Evolutionary conservation across 139 green algal species (phyloP).

Genomic region (Coelastrella sp.): DNA sequence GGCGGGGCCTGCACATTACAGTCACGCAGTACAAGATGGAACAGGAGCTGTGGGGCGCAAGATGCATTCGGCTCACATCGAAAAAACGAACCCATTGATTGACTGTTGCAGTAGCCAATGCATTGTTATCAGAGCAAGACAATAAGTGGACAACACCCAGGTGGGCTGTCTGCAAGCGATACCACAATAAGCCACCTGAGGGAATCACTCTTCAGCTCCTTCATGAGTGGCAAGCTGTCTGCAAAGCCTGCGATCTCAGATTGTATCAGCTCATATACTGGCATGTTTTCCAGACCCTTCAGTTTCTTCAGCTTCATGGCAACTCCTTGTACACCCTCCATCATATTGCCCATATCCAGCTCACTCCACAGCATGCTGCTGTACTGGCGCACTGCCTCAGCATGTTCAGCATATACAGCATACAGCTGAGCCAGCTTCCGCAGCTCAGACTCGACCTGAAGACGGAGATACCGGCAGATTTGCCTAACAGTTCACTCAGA

Average conservation of each 20-base stretch:
- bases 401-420: slow-evolving; percentile 79
- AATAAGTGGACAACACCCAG: background rate
- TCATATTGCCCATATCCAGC: slow-evolving; percentile 83
- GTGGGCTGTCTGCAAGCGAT: background rate
- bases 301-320: slow-evolving; percentile 65
- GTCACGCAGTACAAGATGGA: background rate
- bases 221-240: slow-evolving; percentile 87
- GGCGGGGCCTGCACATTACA: slow-evolving; percentile 62
- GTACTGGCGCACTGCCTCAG: slow-evolving; percentile 69
- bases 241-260: slow-evolving; percentile 82
- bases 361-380: slow-evolving; percentile 82
- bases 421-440: slow-evolving; percentile 81
- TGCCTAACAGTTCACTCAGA: background rate
- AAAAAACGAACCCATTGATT: background rate
- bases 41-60: background rate
- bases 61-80: no score
- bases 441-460: slow-evolving; percentile 73
- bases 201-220: slow-evolving; percentile 85
- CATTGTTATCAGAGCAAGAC: no score
- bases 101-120: background rate
- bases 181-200: slow-evolving; percentile 54
- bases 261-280: slow-evolving; percentile 75
- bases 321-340: slow-evolving; percentile 71
- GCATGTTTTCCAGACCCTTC: slow-evolving; percentile 75
- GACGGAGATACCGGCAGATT: no score